Base-by-base conservation (phyloP, 2,329 filamentous ascomycete species). In the Trichophaea hybrida region DNA sequence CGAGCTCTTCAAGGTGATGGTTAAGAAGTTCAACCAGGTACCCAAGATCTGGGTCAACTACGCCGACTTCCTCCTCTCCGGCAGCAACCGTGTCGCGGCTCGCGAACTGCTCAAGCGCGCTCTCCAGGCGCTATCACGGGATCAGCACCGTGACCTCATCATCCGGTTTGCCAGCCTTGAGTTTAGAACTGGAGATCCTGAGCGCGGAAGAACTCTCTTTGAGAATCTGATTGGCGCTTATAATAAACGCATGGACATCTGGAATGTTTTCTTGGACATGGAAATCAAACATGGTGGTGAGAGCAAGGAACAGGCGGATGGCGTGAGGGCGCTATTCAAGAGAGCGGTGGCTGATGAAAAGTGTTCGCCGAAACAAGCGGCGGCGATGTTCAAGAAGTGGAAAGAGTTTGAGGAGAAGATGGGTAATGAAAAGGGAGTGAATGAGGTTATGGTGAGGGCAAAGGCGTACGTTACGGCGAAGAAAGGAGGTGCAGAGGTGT, bases 201-300 rank as follows among this genome's bases (percentile, higher is more conserved):
- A 98, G 74, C 86, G 88, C 60, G 93, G 93, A 7, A 85, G 94
- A 15, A 98, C 94, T 32, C 84, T 97, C 70, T 97, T 97, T 68
- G 91, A 96, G 72, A 86, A 85, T 43, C 77, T 98, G 6, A 77
- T 98, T 6, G 80, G 82, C 38, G 84, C 85, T 4, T 95, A 85
- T 75, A 88, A 89, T 50, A 94, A 94, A 76, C 87, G 88, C 71
- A 82, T 88, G 61, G 89, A 96, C 71, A 76, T 97, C 55, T 97
- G 91, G 91, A 93, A 88, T 72, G 84, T 94, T 73, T 83, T 94
- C 65, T 74, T 96, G 1, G 89, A 95, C 70, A 78, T 96, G 59
- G 93, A 98, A 75, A 78, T 83, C 59, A 78, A 75, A 67, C 72
- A 74, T 62, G 77, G 79, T 12, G 79, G 82, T 37, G 75, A 77